A percentile compares a stretch with the other conserved stretches of the same genome.
Conservation (phyloP, 345 rosid genomes). For the Corchorus capsularis region DNA sequence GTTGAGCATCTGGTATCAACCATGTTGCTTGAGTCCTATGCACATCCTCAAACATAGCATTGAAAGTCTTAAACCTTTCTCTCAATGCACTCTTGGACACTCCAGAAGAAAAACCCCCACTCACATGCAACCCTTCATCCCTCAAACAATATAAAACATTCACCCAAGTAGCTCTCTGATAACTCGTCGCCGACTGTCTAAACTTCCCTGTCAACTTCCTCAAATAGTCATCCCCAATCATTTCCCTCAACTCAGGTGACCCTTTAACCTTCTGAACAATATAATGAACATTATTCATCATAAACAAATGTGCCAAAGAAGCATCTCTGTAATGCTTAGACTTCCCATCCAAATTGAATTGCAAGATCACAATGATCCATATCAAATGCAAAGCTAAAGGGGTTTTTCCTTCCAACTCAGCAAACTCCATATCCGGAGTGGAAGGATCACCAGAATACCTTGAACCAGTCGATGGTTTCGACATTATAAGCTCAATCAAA, state of each 20-base stretch:
- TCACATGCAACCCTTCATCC: slow-evolving; percentile 88
- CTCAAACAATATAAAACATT: slow-evolving; percentile 74
- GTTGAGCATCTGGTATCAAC: slow-evolving; percentile 82
- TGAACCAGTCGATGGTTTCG: slow-evolving; percentile 73
- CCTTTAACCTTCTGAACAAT: slow-evolving; percentile 86
- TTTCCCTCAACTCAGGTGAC: slow-evolving; percentile 75
- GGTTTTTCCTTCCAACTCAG: slow-evolving; percentile 67
- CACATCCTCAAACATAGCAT: slow-evolving; percentile 89
- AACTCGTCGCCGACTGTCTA: slow-evolving; percentile 74
- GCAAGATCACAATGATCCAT: slow-evolving; percentile 83
- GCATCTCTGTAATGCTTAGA: slow-evolving; percentile 79
- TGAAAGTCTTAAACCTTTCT: slow-evolving; percentile 90
- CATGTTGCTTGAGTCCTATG: slow-evolving; percentile 81
- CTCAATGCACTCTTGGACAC: slow-evolving; percentile 78
- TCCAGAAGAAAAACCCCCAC: slow-evolving; percentile 87
- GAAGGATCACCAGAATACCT: slow-evolving; percentile 71
- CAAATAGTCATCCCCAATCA: slow-evolving; percentile 89
- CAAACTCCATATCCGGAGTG: slow-evolving; percentile 75
- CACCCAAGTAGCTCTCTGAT: slow-evolving; percentile 92
- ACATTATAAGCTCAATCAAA: slow-evolving; percentile 68
- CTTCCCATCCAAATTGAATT: slow-evolving; percentile 84
- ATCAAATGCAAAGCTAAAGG: slow-evolving; percentile 84
- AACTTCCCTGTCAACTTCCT: slow-evolving; percentile 71
- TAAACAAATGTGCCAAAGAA: slow-evolving; percentile 68
- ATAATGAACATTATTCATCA: slow-evolving; percentile 94